A percentile compares a stretch with the other conserved stretches of the same genome.
These are phyloP conservation scores for Chytridium lagenaria DNA, from an alignment of 371 early-diverging fungal species.

Conservation along the genomic window DNA sequence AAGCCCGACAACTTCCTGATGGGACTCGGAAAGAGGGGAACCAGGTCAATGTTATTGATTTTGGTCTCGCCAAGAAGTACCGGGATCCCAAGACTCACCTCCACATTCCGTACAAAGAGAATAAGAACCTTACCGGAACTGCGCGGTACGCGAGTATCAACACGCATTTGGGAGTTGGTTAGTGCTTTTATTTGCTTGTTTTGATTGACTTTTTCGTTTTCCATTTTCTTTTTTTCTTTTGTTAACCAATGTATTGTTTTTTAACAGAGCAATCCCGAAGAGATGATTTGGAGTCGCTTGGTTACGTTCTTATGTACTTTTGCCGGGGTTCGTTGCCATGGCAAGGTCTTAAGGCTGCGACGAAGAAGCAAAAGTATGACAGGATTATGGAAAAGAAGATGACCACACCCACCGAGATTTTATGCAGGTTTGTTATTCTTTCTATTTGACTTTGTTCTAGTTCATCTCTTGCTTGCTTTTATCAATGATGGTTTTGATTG, in stretches of 20 bases:
- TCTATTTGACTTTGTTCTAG: no score
- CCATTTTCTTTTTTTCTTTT: conserved; percentile 13
- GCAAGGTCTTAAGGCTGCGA: conserved; percentile 99
- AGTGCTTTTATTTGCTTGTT: conserved; percentile 31
- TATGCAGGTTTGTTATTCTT: conserved; percentile 74
- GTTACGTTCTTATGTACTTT: conserved; percentile 99
- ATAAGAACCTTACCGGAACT: conserved; percentile 99
- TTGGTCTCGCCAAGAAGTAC: conserved; percentile 99
- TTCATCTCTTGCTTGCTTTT: no score
- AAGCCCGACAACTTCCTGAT: conserved; percentile 99
- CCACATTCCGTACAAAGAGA: conserved; percentile 97
- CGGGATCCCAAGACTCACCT: conserved; percentile 95
- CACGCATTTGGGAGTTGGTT: conserved; percentile 97
- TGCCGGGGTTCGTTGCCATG: conserved; percentile 98
- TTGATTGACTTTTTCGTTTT: neutral
- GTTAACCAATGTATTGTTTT: neutral
- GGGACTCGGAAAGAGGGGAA: conserved; percentile 95
- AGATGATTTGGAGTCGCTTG: conserved; percentile 99
- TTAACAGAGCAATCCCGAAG: conserved; percentile 92
- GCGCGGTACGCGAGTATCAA: conserved; percentile 99
- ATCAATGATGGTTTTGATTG: no score
- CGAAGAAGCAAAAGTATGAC: conserved; percentile 99
- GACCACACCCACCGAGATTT: conserved; percentile 93
- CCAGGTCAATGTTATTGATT: conserved; percentile 98
- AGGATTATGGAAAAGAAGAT: conserved; percentile 99